phyloP scores from a whole-genome alignment of 345 rosid species.

The Noccaea bulbosa region DNA sequence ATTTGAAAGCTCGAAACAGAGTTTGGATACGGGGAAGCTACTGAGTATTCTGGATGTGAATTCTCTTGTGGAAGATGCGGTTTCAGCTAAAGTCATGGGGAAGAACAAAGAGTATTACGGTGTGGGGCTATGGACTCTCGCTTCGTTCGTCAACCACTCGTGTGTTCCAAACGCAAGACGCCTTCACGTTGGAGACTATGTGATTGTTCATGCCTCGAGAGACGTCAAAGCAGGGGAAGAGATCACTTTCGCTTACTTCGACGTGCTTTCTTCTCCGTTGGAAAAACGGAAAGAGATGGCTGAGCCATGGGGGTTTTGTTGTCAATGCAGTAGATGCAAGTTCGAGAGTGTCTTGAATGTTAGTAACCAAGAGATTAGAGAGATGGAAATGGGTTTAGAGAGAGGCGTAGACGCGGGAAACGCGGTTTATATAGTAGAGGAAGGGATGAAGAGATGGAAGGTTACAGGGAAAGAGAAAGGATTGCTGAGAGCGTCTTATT shows the following conservation, averaged over 20 bases:
- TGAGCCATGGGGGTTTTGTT: constrained; percentile 70
- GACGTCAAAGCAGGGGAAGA: constrained; percentile 86
- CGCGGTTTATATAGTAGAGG: constrained; percentile 61
- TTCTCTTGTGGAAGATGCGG: constrained; percentile 80
- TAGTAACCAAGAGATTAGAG: constrained; percentile 58
- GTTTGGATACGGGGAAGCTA: constrained; percentile 52
- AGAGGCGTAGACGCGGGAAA: constrained; percentile 64
- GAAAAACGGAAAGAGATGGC: constrained; percentile 69
- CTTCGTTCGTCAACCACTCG: constrained; percentile 89
- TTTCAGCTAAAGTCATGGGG: constrained; percentile 76
- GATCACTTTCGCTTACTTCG: constrained; percentile 73
- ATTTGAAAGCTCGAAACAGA: constrained; percentile 27
- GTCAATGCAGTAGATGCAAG: constrained; percentile 71
- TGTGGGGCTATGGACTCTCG: constrained; percentile 72
- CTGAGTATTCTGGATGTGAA: constrained; percentile 81
- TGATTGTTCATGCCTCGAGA: constrained; percentile 70
- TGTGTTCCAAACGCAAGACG: constrained; percentile 76
- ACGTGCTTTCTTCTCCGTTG: constrained; percentile 52
- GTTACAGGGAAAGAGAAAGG: constrained; percentile 82
- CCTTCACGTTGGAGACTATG: constrained; percentile 71
- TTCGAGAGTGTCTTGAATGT: constrained; percentile 53
- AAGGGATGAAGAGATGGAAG: constrained; percentile 69
- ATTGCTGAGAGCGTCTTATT: constrained; percentile 76
- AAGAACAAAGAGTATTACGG: constrained; percentile 78
- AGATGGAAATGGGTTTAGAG: constrained; percentile 59